phyloP scores from a whole-genome alignment of 371 early-diverging fungal species.

The Parasitella parasitica region DNA sequence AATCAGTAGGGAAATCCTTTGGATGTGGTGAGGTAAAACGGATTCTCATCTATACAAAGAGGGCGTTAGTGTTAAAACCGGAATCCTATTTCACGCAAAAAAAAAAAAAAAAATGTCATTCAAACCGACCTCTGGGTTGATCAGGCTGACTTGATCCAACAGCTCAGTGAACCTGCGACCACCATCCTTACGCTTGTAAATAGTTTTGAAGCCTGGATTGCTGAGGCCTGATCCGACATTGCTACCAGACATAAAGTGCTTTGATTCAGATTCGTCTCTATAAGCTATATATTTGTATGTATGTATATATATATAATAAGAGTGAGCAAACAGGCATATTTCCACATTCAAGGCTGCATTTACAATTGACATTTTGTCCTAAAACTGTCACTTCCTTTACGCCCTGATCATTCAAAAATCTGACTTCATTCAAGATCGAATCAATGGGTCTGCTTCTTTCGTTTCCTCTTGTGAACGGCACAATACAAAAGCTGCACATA shows the following conservation, averaged over 20 bases:
- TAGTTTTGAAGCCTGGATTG: conserved; percentile 73
- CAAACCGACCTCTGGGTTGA: conserved; percentile 71
- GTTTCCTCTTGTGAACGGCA: conserved; percentile 71
- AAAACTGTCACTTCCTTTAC: conserved; percentile 76
- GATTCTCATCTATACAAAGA: conserved; percentile 58
- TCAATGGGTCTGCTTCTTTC: conserved; percentile 77
- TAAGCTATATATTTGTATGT: too few relatives aligned
- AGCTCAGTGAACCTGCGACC: conserved; percentile 77
- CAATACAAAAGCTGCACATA: conserved; percentile 83
- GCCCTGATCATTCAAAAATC: conserved; percentile 65
- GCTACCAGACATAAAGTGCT: conserved; percentile 36
- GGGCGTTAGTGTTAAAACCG: too few relatives aligned
- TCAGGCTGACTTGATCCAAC: conserved; percentile 64
- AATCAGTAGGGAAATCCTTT: conserved; percentile 78
- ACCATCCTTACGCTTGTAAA: conserved; percentile 76
- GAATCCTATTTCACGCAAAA: too few relatives aligned
- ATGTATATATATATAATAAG: too few relatives aligned
- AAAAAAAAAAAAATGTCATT: too few relatives aligned
- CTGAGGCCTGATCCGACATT: conserved; percentile 42
- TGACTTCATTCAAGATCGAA: conserved; percentile 70
- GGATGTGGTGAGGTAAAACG: conserved; percentile 84
- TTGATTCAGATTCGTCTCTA: conserved; percentile 65
- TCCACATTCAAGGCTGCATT: neutral
- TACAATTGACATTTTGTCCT: conserved; percentile 83
- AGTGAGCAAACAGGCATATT: neutral